Evolutionary conservation across 2,329 filamentous ascomycete species (phyloP).

Genomic region (Apiospora phragmitis): DNA sequence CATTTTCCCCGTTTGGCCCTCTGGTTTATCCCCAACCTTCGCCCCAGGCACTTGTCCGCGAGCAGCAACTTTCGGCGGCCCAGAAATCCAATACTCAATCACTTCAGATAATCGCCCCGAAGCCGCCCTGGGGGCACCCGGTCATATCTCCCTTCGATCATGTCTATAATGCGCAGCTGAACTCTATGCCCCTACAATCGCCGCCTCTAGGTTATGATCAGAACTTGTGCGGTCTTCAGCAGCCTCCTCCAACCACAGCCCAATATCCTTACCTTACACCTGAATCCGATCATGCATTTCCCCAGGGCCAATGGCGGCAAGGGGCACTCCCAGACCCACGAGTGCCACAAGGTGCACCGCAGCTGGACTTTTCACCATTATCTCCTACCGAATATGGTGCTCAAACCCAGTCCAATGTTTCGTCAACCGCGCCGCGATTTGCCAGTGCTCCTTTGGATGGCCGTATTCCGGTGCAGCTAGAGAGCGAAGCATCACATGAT

Average conservation of each 20-base stretch:
- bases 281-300: conserved; percentile 28
- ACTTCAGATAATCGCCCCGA: conserved; percentile 52
- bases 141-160: conserved; percentile 29
- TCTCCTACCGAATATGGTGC: conserved; percentile 13
- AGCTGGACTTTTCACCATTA: conserved; percentile 26
- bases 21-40: conserved; percentile 47
- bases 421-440: conserved; percentile 18
- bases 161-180: conserved; percentile 10
- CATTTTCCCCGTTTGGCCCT: conserved; percentile 48
- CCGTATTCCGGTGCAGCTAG: background rate
- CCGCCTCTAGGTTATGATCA: conserved; percentile 25
- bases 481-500: background rate
- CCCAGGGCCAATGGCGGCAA: conserved; percentile 28
- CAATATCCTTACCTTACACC: conserved; percentile 32
- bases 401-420: background rate
- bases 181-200: conserved; percentile 17
- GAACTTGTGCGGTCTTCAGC: conserved; percentile 24
- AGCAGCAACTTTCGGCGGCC: conserved; percentile 42
- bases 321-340: background rate
- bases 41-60: conserved; percentile 45
- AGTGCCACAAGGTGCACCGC: conserved; percentile 9
- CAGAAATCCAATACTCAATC: conserved; percentile 40
- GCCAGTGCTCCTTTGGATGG: conserved; percentile 13
- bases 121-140: conserved; percentile 41
- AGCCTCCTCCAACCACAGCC: conserved; percentile 19